Base-by-base conservation (phyloP, 805 yeast species). In the Wickerhamiella slavikovae region DNA sequence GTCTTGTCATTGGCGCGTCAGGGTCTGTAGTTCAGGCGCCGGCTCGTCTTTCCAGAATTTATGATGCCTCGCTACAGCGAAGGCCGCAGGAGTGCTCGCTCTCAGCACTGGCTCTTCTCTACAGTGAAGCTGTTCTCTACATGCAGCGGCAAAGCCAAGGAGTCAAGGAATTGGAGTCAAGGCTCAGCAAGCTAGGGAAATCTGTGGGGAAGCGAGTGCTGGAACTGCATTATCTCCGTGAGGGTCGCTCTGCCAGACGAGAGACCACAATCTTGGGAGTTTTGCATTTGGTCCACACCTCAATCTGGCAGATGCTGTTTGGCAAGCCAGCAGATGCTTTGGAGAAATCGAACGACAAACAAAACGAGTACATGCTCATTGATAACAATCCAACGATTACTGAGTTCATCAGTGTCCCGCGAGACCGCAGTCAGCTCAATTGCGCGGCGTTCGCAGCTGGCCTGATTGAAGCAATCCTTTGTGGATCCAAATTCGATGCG, bases 361-460 rank as follows among this genome's bases (percentile, higher is more conserved):
- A 72, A 17, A 65, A 68, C 32, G 69, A 66, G 34, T 71, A 71
- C 43, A 78, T 80, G 92, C 75, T 80, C 35, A 69, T 68, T 12
- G 93, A 80, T 47, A 67, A 71, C 41, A 48, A 58, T 10, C 93
- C 93, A 4, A 41, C 76, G 27, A 58, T 79, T 23, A 61, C 77
- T n/a, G 66, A 65, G 40, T 80, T 61, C 44, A 68, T 80, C 8
- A 68, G 77, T 18, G 71, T 76, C 4, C 93, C 93, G 2, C 68
- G 66, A 39, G 92, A 80, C 38, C 69, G 73, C 44, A 71, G 76
- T 8, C 71, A 70, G 37, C 59, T 79, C 42, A 77, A 75, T 44
- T 76, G 89, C 44, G 71, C 74, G 11, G 83, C 93, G 0, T 77
- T 75, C 45, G 66, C 72, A 1, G 93, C 92, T 0, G 93, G 93